Base-by-base conservation (phyloP, 1,284 basidiomycete species). In the Salmacisia buchloeana region DNA sequence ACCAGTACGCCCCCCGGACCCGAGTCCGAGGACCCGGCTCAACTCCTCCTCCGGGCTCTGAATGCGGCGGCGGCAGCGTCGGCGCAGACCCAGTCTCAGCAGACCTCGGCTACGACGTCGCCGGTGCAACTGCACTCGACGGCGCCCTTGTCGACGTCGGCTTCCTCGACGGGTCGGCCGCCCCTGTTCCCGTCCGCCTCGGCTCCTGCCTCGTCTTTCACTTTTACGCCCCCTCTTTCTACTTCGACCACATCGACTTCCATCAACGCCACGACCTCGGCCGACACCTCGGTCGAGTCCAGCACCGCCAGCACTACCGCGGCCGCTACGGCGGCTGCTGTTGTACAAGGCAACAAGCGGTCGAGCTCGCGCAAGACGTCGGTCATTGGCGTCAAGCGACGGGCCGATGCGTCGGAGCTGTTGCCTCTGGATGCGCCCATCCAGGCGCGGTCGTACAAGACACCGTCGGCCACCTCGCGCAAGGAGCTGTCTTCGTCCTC, bases 371-470 rank as follows among this genome's bases (percentile, higher is more conserved):
- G 34, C 25, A 54, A 54, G 49, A 54, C 49, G 2, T 31, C 49
- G 49, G 49, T 54, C 49, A 29, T 54, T n/a, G 73, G 74, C 23
- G 65, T 69, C 58, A 75, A 75, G 65, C 70, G 76, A 43, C 73
- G 76, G 29, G 60, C 72, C 25, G 70, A 74, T 41, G 63, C 68
- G 10, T 67, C 62, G 36, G 77, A 78, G 52, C 67, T 79, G 33
- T 69, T 79, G 15, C 77, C 77, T 15, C 63, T 79, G 23, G 75
- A 79, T 49, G 77, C 77, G 46, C 77, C 77, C 23, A 73, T 79
- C 49, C 77, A 79, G 63, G 63, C 70, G 56, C 69, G 77, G 18
- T 69, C 61, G 63, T 79, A 79, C 69, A 64, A 69, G 60, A 70
- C 75, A 12, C 70, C 73, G 57, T 77, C 76, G 36, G 72, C 75